Conservation (phyloP, 129 eudicot genomes). For the Saussurea involucrata region DNA sequence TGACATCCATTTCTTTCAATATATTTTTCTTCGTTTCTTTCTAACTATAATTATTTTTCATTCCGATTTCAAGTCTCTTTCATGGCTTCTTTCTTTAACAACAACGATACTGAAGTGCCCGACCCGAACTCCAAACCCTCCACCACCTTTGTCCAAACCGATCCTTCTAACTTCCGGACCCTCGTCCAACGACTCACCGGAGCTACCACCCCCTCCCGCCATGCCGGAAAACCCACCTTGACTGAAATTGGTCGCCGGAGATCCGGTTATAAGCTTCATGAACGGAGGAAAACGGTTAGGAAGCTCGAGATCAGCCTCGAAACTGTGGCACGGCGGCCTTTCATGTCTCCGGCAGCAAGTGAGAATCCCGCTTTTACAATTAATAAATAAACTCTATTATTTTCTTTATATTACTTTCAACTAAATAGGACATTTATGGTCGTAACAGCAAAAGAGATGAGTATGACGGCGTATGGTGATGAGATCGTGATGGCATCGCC, state of each 20-base stretch:
- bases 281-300: conserved; percentile 42
- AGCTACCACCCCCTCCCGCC: conserved; percentile 18
- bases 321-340: neutral
- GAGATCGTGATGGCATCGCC: conserved; percentile 41
- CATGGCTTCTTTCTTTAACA: conserved; percentile 30
- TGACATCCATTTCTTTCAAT: neutral
- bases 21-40: too few species aligned
- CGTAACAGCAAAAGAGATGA: too few species aligned
- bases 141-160: conserved; percentile 70
- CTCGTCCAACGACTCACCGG: conserved; percentile 67
- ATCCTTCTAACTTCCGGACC: conserved; percentile 63
- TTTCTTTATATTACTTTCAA: too few species aligned
- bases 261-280: conserved; percentile 53
- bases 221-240: conserved; percentile 27
- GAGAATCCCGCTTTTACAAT: too few species aligned
- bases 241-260: conserved; percentile 38
- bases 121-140: conserved; percentile 7
- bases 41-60: neutral
- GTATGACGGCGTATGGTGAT: neutral
- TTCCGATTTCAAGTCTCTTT: neutral
- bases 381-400: too few species aligned
- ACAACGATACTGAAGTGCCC: neutral
- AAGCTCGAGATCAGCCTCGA: conserved; percentile 54
- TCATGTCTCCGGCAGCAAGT: neutral
- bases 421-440: too few species aligned